phyloP scores from a whole-genome alignment of 805 yeast genomes.

The Suhomyces sp. region DNA sequence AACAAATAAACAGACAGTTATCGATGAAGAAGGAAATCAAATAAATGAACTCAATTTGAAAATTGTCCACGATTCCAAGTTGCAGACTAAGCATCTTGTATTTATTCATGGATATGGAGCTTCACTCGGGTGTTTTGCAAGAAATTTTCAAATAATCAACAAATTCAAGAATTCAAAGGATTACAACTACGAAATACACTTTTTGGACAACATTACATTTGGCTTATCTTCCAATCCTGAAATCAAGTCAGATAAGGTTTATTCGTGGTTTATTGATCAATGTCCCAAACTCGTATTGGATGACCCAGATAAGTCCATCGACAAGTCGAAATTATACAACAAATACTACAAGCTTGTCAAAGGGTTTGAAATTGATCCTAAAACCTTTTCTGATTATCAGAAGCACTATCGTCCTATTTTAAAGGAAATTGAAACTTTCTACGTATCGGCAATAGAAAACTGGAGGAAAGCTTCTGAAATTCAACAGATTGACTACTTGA shows the following conservation, averaged over 20 bases:
- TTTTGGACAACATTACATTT: slow-evolving; percentile 49
- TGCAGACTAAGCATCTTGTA: slow-evolving; percentile 40
- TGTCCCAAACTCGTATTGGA: slow-evolving; percentile 24
- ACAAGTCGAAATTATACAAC: slow-evolving; percentile 25
- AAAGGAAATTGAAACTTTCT: slow-evolving; percentile 50
- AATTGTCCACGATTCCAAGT: slow-evolving; percentile 22
- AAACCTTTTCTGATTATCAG: slow-evolving; percentile 29
- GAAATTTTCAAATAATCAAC: slow-evolving; percentile 46
- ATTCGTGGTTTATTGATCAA: slow-evolving; percentile 18
- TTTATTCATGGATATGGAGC: slow-evolving; percentile 60
- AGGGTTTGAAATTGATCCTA: slow-evolving; percentile 26
- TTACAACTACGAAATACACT: slow-evolving; percentile 45
- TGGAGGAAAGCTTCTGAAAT: slow-evolving; percentile 57
- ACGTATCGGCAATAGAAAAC: slow-evolving; percentile 55
- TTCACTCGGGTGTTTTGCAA: slow-evolving; percentile 53
- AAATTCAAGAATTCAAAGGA: slow-evolving; percentile 20
- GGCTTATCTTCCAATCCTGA: slow-evolving; percentile 52
- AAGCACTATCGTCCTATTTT: slow-evolving; percentile 38
- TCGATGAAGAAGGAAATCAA: slow-evolving; percentile 24
- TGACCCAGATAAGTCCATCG: slow-evolving; percentile 20
- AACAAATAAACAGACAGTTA: slow-evolving; percentile 14
- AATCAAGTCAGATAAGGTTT: slow-evolving; percentile 17
- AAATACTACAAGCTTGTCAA: slow-evolving; percentile 41
- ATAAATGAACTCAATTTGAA: slow-evolving; percentile 37
- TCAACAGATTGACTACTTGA: slow-evolving; percentile 52